Evolutionary conservation across 345 rosid genomes (phyloP), one percentile per base, ranked within the genome.

Genomic region (Acer campestre): DNA sequence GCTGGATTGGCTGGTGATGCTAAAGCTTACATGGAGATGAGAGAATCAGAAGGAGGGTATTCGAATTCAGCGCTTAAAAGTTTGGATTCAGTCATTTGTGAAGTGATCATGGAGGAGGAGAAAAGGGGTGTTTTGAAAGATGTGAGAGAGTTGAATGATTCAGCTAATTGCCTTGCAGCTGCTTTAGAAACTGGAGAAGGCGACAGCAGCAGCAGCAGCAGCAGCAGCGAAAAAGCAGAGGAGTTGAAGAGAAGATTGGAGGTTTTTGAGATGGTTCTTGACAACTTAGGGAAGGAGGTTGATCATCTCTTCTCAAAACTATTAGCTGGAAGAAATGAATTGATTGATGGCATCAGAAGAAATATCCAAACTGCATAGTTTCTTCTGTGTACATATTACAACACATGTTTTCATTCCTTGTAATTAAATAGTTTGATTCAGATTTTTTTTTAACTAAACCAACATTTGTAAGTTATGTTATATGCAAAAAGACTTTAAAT

Each of bases 91-190:
- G 44, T 31, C 6, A 40, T 86, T 68, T 71, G 25, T 13, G 78
- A 71, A 44, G 75, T 74, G 55, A 46, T 82, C 9, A 27, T 59
- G 27, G 63, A 22, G 78, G 77, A 72, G 70, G 77, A 72, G 70
- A 81, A 78, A 86, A 80, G 80, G 49, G 51, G 56, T 31, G 76
- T 38, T 10, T 75, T 88, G 70, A 80, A 82, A 68, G 92, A 88
- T 75, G 85, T 88, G 7, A 80, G 62, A 68, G 92, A 85, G 74
- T 72, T 91, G 51, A 91, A 81, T 4, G 82, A 83, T n/a, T 87
- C 85, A 35, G 88, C 79, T 61, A 85, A 51, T 77, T 27, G 68
- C 62, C 77, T 91, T 53, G 88, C 77, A 1, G 83, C 86, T 6
- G 87, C 81, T n/a, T 64, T 80, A 6, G 83, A 59, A 20, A 74